Evolutionary conservation across 805 yeast genomes (phyloP).

Genomic region (Cyberlindnera mycetangii): DNA sequence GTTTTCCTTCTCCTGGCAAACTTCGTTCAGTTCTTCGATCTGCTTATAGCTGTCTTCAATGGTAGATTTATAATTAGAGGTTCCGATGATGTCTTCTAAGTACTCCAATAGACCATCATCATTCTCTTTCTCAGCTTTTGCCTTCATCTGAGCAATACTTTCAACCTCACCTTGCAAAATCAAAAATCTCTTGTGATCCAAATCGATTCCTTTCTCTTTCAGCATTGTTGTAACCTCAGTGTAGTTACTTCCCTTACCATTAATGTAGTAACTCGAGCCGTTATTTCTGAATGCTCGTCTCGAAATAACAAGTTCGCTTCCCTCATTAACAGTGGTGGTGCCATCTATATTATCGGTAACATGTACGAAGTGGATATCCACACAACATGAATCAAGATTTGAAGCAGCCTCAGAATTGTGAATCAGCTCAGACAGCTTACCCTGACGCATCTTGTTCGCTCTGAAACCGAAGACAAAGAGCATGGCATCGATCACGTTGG

Average conservation of each 20-base stretch:
- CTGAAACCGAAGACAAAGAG: conserved; percentile 96
- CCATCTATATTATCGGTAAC: conserved; percentile 60
- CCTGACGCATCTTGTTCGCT: conserved; percentile 95
- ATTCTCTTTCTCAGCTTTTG: conserved; percentile 87
- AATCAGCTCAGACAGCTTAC: conserved; percentile 86
- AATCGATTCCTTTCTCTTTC: conserved; percentile 82
- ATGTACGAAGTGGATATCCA: conserved; percentile 83
- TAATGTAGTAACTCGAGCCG: conserved; percentile 73
- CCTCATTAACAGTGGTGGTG: conserved; percentile 45
- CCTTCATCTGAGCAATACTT: conserved; percentile 97
- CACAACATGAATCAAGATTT: conserved; percentile 71
- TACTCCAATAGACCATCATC: conserved; percentile 95
- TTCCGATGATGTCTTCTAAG: conserved; percentile 95
- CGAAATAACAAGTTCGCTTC: conserved; percentile 60
- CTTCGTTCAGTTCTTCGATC: conserved; percentile 74
- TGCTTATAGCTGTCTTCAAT: conserved; percentile 63
- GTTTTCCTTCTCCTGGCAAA: conserved; percentile 75
- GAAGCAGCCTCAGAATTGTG: conserved; percentile 82
- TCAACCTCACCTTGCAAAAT: conserved; percentile 98
- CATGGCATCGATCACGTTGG: conserved; percentile 95
- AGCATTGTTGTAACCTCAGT: conserved; percentile 74
- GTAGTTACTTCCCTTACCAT: conserved; percentile 66
- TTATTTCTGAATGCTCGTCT: conserved; percentile 79
- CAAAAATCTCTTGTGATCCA: conserved; percentile 91
- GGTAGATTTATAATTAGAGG: conserved; percentile 72